Base-by-base conservation (phyloP, 2,329 filamentous ascomycete genomes). In the Paecilomyces sp. region DNA sequence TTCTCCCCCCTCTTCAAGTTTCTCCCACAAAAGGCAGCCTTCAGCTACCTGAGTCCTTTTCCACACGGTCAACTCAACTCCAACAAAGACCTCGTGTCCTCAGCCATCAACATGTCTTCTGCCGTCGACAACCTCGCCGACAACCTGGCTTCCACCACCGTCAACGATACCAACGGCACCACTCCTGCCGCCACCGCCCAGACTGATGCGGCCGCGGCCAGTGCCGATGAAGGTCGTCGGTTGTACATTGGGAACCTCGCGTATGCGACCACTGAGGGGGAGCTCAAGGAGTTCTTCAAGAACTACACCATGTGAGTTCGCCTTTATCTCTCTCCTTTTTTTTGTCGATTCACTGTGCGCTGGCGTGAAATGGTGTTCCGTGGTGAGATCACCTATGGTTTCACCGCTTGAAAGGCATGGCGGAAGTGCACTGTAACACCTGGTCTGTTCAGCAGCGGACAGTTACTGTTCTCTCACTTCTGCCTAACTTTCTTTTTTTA, bases 201-300 rank as follows among this genome's bases (percentile, higher is more conserved):
- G 81, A 89, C 91, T 77, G 92, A 96, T 79, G 92, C 92, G 79
- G 92, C 94, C 76, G 88, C 94, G 79, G 91, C 92, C 81, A 96
- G 92, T 83, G 94, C 94, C 80, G 92, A 93, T 80, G 94, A 99
- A 85, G 93, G 94, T 80, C 91, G 94, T 84, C 91, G 94, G 83
- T 89, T 99, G 74, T 99, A 99, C 84, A 97, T 99, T 84, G 94
- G 94, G 85, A 99, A 99, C 86, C 90, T 99, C 87, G 94, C 94
- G 75, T 99, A 99, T 81, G 92, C 93, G 88, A 97, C 94, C 88
- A 96, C 92, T 80, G 94, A 97, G 90, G 94, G 90, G 89, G 92
- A 97, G 88, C 91, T 99, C 86, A 96, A 95, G 86, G 90, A 94
- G 73, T 99, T 99, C 87, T 99, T 99, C 89, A 93, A 94, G 86